Conservation (phyloP, 106 monocot genomes). For the Xerophyta viscosa region DNA sequence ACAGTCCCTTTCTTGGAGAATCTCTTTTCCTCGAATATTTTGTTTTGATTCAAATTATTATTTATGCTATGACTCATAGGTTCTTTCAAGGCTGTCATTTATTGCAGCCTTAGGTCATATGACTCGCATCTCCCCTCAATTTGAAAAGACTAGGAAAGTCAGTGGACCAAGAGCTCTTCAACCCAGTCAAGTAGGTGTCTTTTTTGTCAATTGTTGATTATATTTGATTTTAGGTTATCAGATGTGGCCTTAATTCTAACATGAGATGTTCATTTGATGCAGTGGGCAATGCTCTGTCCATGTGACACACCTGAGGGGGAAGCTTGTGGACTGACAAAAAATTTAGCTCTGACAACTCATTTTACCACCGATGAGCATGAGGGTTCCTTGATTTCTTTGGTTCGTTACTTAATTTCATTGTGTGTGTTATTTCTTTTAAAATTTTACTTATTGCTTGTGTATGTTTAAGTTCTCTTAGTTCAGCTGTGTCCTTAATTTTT, state of each 20-base stretch:
- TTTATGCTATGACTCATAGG: conserved; percentile 23
- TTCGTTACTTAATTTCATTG: conserved; percentile 8
- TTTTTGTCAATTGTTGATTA: neutral
- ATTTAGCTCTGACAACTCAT: conserved; percentile 93
- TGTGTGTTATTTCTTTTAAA: too few relatives aligned
- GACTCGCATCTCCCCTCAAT: conserved; percentile 91
- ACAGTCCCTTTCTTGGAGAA: neutral
- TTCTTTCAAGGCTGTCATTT: conserved; percentile 74
- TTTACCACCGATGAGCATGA: conserved; percentile 97
- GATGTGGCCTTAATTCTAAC: neutral
- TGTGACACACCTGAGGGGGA: conserved; percentile 99
- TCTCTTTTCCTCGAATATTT: neutral
- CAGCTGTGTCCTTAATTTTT: too few relatives aligned
- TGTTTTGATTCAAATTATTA: too few relatives aligned
- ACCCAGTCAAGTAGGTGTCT: conserved; percentile 76
- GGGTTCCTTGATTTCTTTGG: conserved; percentile 70
- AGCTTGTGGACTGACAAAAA: conserved; percentile 95
- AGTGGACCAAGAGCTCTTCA: conserved; percentile 98
- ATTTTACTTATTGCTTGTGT: too few relatives aligned
- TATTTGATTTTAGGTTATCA: neutral
- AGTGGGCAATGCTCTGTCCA: conserved; percentile 99
- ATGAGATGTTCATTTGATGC: conserved; percentile 1
- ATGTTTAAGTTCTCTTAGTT: too few relatives aligned
- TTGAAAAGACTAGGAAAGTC: conserved; percentile 98
- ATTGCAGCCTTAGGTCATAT: conserved; percentile 84